Evolutionary conservation across 2,329 filamentous ascomycete species (phyloP).

Genomic region (Diaporthe humulicola): DNA sequence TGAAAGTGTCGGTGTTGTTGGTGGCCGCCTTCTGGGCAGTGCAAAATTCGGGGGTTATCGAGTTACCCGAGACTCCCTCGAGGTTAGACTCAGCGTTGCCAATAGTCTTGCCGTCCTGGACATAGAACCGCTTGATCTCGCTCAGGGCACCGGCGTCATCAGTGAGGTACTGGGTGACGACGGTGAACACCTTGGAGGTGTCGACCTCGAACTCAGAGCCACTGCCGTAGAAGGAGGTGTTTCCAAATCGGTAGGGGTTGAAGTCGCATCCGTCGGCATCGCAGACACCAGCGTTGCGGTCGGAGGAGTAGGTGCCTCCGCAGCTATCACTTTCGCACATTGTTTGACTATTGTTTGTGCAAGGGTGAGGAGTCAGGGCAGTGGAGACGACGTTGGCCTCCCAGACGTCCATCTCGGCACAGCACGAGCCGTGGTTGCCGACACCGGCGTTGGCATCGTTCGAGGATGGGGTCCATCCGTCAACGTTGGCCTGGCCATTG

Average conservation of each 20-base stretch:
- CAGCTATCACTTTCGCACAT: slow-evolving; percentile 65
- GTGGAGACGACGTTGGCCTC: slow-evolving; percentile 76
- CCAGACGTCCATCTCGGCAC: slow-evolving; percentile 71
- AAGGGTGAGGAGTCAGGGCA: slow-evolving; percentile 76
- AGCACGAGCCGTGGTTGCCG: slow-evolving; percentile 68
- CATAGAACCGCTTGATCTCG: slow-evolving; percentile 75
- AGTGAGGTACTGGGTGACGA: slow-evolving; percentile 74
- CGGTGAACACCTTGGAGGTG: slow-evolving; percentile 71
- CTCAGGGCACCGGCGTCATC: slow-evolving; percentile 64
- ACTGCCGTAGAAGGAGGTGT: slow-evolving; percentile 73
- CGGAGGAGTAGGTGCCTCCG: slow-evolving; percentile 64
- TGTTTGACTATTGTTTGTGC: slow-evolving; percentile 62
- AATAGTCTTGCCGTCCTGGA: slow-evolving; percentile 72
- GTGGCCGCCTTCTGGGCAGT: slow-evolving; percentile 69
- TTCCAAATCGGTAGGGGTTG: slow-evolving; percentile 77
- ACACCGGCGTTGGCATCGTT: slow-evolving; percentile 68
- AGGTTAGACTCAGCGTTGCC: slow-evolving; percentile 62
- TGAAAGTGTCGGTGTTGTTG: slow-evolving; percentile 67
- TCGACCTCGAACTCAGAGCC: slow-evolving; percentile 67
- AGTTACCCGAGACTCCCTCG: slow-evolving; percentile 55
- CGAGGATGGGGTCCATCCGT: slow-evolving; percentile 63
- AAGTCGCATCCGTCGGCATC: slow-evolving; percentile 80
- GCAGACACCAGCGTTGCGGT: slow-evolving; percentile 73
- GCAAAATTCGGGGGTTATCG: slow-evolving; percentile 72
- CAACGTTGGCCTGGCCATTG: slow-evolving; percentile 67